Percentiles rank a stretch among this genome's conserved stretches.
These are phyloP conservation scores for Epichloe sp. DNA, from an alignment of 2,329 filamentous ascomycete genomes.

Conservation along the genomic window DNA sequence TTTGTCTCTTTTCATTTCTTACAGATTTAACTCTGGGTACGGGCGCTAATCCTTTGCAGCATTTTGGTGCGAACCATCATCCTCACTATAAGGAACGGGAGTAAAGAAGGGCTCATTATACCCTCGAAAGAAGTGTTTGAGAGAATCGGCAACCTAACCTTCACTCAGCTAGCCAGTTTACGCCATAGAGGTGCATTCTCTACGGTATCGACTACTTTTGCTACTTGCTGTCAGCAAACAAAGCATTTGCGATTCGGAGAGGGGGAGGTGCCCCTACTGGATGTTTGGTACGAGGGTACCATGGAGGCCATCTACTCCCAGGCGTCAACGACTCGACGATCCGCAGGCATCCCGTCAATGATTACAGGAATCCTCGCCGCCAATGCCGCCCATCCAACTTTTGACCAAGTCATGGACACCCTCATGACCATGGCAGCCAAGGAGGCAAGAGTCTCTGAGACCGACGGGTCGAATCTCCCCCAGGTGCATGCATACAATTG, in stretches of 20 bases:
- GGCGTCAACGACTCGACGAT: conserved; percentile 73
- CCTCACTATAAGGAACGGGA: conserved; percentile 36
- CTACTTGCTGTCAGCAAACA: conserved; percentile 58
- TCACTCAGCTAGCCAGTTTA: conserved; percentile 68
- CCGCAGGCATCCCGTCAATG: conserved; percentile 80
- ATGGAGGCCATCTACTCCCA: conserved; percentile 60
- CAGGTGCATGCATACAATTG: conserved; percentile 95
- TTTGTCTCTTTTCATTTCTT: not conserved
- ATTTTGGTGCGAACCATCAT: conserved; percentile 56
- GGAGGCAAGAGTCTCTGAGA: conserved; percentile 39
- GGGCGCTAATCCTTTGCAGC: conserved; percentile 29
- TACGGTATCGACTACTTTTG: conserved; percentile 81
- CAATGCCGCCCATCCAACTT: conserved; percentile 44
- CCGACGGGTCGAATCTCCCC: conserved; percentile 55
- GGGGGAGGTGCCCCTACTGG: conserved; percentile 35
- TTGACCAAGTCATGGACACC: conserved; percentile 50
- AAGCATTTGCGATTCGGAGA: conserved; percentile 29
- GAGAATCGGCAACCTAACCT: conserved; percentile 59
- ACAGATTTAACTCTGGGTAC: not conserved
- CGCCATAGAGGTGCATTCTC: conserved; percentile 89
- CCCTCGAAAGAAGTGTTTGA: conserved; percentile 43
- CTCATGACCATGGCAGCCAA: conserved; percentile 45
- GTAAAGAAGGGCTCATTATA: conserved; percentile 29
- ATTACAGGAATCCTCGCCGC: conserved; percentile 70
- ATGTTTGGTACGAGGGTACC: conserved; percentile 61